Percentiles rank a stretch among this genome's conserved stretches.
Evolutionary conservation across 2,329 filamentous ascomycete species (phyloP).

Genomic region (Fusarium tanahbumbuense): DNA sequence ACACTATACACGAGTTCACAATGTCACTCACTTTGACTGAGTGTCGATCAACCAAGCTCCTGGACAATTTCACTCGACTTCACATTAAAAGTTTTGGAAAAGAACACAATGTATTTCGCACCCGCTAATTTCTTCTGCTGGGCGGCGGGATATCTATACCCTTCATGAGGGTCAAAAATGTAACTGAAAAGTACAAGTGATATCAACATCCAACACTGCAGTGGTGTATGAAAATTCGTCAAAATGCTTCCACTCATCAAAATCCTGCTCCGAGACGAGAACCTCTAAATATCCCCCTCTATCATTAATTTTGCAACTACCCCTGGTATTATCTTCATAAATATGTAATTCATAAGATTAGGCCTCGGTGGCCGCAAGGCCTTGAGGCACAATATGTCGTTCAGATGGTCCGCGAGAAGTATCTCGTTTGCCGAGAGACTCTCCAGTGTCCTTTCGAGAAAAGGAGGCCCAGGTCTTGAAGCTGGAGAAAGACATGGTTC

Average conservation of each 20-base stretch:
- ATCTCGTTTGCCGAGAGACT: conserved; percentile 49
- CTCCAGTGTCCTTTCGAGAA: conserved; percentile 56
- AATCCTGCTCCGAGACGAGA: conserved; percentile 3
- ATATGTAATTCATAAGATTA: conserved; percentile 24
- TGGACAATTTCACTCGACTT: background rate
- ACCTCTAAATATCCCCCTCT: background rate
- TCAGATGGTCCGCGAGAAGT: conserved; percentile 37
- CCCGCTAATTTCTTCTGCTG: conserved; percentile 3
- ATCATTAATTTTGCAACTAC: conserved; percentile 6
- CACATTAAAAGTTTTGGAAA: background rate
- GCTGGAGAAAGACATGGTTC: conserved; percentile 64
- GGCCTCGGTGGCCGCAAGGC: conserved; percentile 43
- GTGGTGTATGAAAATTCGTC: conserved; percentile 6
- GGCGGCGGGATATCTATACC: conserved; percentile 41
- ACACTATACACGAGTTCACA: background rate
- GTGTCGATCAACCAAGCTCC: background rate
- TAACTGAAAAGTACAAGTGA: conserved; percentile 31
- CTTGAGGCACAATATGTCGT: conserved; percentile 44
- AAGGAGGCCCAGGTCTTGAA: conserved; percentile 61
- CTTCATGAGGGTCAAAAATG: conserved; percentile 24
- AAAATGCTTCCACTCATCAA: conserved; percentile 1
- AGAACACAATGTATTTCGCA: conserved; percentile 17
- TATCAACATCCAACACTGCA: conserved; percentile 25
- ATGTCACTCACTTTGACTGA: background rate
- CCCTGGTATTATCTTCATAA: background rate